Evolutionary conservation across 352 stramenopile genomes (phyloP).

Genomic region (Phytopythium boreale): DNA sequence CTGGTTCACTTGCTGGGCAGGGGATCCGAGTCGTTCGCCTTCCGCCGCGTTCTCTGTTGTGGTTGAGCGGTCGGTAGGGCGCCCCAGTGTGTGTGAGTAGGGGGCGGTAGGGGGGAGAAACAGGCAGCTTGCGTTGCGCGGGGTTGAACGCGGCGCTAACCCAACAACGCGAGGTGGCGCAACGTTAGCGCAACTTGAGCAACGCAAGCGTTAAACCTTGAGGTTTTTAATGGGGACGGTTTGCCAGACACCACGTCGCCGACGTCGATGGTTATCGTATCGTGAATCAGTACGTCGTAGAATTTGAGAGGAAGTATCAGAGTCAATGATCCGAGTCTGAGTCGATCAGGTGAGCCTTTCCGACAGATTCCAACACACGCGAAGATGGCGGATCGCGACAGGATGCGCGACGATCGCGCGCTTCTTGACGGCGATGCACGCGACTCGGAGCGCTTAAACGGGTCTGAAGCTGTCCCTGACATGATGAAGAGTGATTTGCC

Average conservation of each 20-base stretch:
- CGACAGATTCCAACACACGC: too few relatives aligned
- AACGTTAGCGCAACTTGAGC: background rate
- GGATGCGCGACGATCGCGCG: background rate
- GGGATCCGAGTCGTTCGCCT: slow-evolving; percentile 11
- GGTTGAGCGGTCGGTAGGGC: background rate
- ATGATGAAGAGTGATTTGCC: too few relatives aligned
- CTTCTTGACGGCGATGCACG: background rate
- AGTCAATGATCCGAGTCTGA: background rate
- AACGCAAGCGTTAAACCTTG: background rate
- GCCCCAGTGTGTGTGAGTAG: background rate
- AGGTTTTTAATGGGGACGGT: background rate
- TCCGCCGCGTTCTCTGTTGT: slow-evolving; percentile 17
- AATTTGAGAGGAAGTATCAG: background rate
- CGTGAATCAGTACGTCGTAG: too few relatives aligned
- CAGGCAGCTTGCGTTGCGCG: slow-evolving; percentile 3
- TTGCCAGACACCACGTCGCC: background rate
- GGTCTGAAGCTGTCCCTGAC: background rate
- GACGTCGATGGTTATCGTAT: background rate
- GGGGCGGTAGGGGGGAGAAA: background rate
- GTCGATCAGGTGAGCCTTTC: background rate
- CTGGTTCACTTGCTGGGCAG: background rate
- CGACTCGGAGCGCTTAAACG: background rate
- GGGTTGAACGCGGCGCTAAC: background rate
- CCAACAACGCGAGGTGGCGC: background rate
- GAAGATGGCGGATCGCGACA: background rate